A percentile compares a stretch with the other conserved stretches of the same genome.
These are phyloP conservation scores for Orychophragmus violaceus DNA, from an alignment of 345 rosid species.

Conservation along the genomic window DNA sequence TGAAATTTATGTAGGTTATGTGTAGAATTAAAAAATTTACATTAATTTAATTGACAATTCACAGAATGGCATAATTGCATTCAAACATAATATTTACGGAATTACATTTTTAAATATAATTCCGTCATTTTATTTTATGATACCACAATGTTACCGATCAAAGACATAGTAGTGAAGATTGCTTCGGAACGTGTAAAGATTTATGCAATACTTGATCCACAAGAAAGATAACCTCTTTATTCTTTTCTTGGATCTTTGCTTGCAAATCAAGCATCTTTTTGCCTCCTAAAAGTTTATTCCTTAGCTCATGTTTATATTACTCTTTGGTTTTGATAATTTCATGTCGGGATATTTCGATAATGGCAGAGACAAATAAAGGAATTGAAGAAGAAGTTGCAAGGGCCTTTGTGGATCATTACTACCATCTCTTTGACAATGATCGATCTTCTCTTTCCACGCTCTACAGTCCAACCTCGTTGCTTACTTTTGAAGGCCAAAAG, in stretches of 20 bases:
- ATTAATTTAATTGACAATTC: too few species aligned
- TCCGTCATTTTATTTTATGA: too few species aligned
- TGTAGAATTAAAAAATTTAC: too few species aligned
- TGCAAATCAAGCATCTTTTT: constrained; percentile 4
- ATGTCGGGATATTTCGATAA: not conserved
- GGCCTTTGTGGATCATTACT: constrained; percentile 75
- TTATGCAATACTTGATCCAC: constrained; percentile 8
- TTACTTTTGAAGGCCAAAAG: constrained; percentile 78
- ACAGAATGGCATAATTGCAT: too few species aligned
- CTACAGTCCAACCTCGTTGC: constrained; percentile 61
- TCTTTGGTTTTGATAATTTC: constrained; percentile 1
- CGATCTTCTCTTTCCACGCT: constrained; percentile 47
- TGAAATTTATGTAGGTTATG: too few species aligned
- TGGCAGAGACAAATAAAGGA: constrained; percentile 46
- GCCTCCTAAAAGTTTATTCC: not conserved
- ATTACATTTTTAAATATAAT: too few species aligned
- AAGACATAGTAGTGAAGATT: too few species aligned
- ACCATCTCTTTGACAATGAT: constrained; percentile 61
- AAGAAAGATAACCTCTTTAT: constrained; percentile 1
- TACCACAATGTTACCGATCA: too few species aligned
- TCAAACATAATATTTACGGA: too few species aligned
- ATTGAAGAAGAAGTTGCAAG: constrained; percentile 55
- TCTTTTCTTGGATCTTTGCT: not conserved
- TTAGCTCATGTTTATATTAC: constrained; percentile 11
- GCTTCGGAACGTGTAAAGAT: too few species aligned